A percentile compares a stretch with the other conserved stretches of the same genome.
Conservation (phyloP, 352 stramenopile genomes). For the Aphanomyces stellatus region DNA sequence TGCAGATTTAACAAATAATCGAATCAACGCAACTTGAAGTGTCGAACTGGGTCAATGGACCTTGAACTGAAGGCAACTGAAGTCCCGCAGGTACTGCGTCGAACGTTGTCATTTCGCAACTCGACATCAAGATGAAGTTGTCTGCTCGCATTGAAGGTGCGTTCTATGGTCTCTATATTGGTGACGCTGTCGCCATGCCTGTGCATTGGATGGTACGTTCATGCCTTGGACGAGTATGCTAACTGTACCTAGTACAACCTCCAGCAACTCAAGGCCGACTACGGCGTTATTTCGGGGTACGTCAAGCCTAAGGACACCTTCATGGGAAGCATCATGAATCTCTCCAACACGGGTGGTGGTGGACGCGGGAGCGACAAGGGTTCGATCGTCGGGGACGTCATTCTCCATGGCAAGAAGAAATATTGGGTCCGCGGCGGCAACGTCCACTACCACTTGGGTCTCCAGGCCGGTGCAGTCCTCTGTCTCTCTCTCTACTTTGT, state of each 20-base stretch:
- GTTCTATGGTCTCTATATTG: slow-evolving; percentile 40
- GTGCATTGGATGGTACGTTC: slow-evolving; percentile 50
- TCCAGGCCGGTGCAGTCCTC: slow-evolving; percentile 24
- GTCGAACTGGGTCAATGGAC: no score
- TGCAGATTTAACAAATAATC: no score
- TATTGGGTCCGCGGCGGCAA: slow-evolving; percentile 46
- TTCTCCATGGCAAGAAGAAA: slow-evolving; percentile 68
- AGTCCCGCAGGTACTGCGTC: background rate
- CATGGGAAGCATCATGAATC: slow-evolving; percentile 67
- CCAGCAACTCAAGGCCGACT: slow-evolving; percentile 44
- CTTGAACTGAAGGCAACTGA: background rate
- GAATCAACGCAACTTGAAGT: no score
- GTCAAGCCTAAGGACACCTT: slow-evolving; percentile 38
- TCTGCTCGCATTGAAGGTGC: slow-evolving; percentile 22
- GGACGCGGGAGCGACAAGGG: slow-evolving; percentile 33
- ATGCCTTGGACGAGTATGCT: background rate
- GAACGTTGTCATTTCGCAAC: no score
- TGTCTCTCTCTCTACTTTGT: background rate
- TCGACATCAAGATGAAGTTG: no score
- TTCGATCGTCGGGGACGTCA: slow-evolving; percentile 65
- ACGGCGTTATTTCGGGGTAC: slow-evolving; percentile 50
- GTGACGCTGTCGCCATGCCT: slow-evolving; percentile 55
- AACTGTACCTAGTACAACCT: slow-evolving; percentile 36
- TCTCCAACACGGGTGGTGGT: slow-evolving; percentile 58
- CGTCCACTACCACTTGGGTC: slow-evolving; percentile 65